Percentiles rank a stretch among this genome's conserved stretches.
Evolutionary conservation across 176 grass and related monocot species (phyloP).

Genomic region (Calamus simplicifolius): DNA sequence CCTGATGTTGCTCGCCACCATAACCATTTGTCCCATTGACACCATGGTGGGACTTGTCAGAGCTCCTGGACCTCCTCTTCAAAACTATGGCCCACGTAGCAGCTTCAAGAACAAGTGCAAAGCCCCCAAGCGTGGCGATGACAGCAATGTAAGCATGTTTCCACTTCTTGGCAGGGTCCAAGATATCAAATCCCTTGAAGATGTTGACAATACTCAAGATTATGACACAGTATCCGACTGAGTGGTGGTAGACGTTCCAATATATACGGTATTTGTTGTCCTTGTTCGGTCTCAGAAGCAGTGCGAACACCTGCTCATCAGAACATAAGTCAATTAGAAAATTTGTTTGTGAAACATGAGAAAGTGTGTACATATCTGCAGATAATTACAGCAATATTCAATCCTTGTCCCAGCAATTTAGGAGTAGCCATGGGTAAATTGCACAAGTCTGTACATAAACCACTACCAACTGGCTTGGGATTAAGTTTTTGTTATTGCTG

Average conservation of each 20-base stretch:
- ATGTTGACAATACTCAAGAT: conserved; percentile 53
- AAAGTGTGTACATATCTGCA: no score
- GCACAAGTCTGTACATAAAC: no score
- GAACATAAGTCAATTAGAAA: no score
- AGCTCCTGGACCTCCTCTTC: conserved; percentile 21
- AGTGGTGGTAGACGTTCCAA: conserved; percentile 88
- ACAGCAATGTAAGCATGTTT: conserved; percentile 69
- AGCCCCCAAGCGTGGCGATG: conserved; percentile 40
- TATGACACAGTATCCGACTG: conserved; percentile 70
- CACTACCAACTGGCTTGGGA: no score
- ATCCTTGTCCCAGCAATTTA: no score
- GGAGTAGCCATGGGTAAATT: no score
- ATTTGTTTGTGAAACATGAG: no score
- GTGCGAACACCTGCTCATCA: conserved; percentile 46
- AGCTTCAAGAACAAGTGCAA: conserved; percentile 56
- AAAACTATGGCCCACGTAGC: conserved; percentile 69
- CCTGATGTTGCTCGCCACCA: conserved; percentile 21
- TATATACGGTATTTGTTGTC: conserved; percentile 84
- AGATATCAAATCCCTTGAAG: conserved; percentile 82
- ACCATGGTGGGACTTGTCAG: conserved; percentile 18
- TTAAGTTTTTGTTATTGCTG: no score
- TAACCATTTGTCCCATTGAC: conserved; percentile 24
- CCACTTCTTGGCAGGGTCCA: conserved; percentile 54
- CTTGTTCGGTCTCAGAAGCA: conserved; percentile 73
- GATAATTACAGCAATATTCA: no score